Percentiles rank a stretch among this genome's conserved stretches.
Conservation (phyloP, 441 rosid genomes). For the Metrosideros polymorpha region DNA sequence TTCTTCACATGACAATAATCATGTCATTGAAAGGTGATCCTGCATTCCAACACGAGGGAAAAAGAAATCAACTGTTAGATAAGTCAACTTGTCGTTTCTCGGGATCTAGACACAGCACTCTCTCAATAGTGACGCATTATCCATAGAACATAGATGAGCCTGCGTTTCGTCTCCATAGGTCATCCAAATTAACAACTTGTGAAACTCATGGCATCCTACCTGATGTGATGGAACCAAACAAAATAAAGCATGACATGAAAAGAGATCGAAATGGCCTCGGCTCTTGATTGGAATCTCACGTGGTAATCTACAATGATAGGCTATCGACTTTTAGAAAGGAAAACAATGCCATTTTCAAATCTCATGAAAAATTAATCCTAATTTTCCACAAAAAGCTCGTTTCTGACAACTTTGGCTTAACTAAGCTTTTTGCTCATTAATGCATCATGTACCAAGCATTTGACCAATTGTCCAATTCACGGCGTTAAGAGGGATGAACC, state of each 20-base stretch:
- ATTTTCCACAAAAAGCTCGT: neutral
- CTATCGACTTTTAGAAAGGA: neutral
- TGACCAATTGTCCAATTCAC: neutral
- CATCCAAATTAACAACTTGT: neutral
- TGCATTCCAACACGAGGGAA: neutral
- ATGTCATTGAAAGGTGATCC: neutral
- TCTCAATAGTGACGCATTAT: neutral
- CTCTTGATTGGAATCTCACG: neutral
- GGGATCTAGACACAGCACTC: neutral
- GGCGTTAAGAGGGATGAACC: neutral
- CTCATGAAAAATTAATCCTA: neutral
- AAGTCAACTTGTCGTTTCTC: neutral
- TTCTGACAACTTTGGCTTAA: neutral
- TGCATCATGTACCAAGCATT: neutral
- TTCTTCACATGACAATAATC: neutral
- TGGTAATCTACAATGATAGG: neutral
- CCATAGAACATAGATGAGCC: neutral
- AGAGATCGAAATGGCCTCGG: neutral
- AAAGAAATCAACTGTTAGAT: neutral
- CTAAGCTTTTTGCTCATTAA: neutral
- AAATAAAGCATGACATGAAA: no score
- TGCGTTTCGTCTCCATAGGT: neutral
- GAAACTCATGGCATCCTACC: neutral
- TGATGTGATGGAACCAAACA: neutral
- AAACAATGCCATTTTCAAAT: neutral